Conservation (phyloP, 805 yeast species). For the Pichia sporocuriosa region DNA sequence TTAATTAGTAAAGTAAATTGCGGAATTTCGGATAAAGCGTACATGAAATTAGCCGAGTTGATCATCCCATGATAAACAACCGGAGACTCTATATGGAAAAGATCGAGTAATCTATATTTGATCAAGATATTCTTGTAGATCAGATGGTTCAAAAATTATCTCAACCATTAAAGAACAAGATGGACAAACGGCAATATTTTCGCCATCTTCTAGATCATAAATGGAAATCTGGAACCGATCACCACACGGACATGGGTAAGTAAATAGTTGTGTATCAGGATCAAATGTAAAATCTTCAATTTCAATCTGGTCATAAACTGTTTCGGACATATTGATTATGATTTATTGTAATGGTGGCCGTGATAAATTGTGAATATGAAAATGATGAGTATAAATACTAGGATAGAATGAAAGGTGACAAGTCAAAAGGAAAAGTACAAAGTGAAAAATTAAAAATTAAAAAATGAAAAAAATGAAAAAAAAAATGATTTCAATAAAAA, state of each 20-base stretch:
- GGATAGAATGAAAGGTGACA: too few relatives aligned
- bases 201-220: constrained; percentile 85
- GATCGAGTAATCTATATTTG: constrained; percentile 12
- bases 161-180: constrained; percentile 90
- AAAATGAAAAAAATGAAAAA: too few relatives aligned
- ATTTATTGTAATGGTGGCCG: too few relatives aligned
- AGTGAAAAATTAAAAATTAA: too few relatives aligned
- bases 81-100: not conserved
- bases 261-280: constrained; percentile 69
- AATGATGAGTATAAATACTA: too few relatives aligned
- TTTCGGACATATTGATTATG: constrained; percentile 47
- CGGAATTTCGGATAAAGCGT: too few relatives aligned
- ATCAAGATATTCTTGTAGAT: constrained; percentile 40
- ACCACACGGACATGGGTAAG: constrained; percentile 98
- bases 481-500: too few relatives aligned
- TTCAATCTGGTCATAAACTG: constrained; percentile 88
- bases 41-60: not conserved
- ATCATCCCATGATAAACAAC: constrained; percentile 4
- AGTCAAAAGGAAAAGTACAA: too few relatives aligned
- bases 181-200: constrained; percentile 93
- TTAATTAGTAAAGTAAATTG: too few relatives aligned
- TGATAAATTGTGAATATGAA: too few relatives aligned
- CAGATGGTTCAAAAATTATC: constrained; percentile 75
- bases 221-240: constrained; percentile 82
- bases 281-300: constrained; percentile 95